Evolutionary conservation across 805 yeast species (phyloP).

Genomic region (Ogataea populi-albae): DNA sequence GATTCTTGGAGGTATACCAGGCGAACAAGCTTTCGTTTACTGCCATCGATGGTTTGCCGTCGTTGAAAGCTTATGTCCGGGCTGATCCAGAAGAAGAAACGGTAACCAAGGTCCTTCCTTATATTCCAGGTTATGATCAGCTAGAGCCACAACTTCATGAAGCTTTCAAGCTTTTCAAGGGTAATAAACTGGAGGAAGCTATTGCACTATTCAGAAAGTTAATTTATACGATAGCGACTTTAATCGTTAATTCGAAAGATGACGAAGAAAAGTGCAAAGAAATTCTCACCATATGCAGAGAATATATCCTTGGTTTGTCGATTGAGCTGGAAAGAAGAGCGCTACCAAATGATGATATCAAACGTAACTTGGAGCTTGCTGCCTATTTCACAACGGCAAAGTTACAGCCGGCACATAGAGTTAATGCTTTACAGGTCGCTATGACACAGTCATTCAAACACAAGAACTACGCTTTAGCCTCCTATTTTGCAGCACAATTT

Average conservation of each 20-base stretch:
- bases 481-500: constrained; percentile 84
- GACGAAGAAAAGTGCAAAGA: constrained; percentile 76
- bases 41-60: constrained; percentile 70
- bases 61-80: constrained; percentile 67
- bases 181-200: constrained; percentile 80
- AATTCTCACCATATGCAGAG: constrained; percentile 71
- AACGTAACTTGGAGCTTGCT: constrained; percentile 90
- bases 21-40: constrained; percentile 74
- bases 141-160: constrained; percentile 60
- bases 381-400: constrained; percentile 90
- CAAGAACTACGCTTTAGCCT: constrained; percentile 84
- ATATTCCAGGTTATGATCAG: constrained; percentile 67
- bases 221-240: constrained; percentile 68
- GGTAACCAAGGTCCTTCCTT: constrained; percentile 54
- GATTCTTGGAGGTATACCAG: constrained; percentile 83
- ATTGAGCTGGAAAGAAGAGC: constrained; percentile 88
- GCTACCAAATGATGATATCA: constrained; percentile 64
- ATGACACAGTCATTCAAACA: constrained; percentile 88
- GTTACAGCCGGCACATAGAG: constrained; percentile 77
- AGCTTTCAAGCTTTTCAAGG: constrained; percentile 81
- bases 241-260: constrained; percentile 68
- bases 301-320: constrained; percentile 87
- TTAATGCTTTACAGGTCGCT: constrained; percentile 90
- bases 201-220: constrained; percentile 75
- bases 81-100: constrained; percentile 58